phyloP scores from a whole-genome alignment of 768 basidiomycete genomes.

The Obba rivulosa region DNA sequence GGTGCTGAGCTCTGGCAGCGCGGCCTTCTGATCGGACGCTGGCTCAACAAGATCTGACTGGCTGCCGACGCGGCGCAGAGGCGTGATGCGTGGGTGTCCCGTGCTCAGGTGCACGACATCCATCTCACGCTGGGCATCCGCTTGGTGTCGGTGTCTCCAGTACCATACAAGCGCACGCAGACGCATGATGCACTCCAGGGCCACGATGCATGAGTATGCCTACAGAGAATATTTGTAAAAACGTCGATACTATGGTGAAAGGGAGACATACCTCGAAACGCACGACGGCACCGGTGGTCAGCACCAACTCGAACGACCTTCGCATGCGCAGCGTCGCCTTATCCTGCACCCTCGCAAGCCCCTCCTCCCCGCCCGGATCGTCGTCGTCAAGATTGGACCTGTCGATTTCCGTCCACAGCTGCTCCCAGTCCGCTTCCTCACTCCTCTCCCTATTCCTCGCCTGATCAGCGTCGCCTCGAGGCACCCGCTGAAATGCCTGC shows the following conservation, averaged over 20 bases:
- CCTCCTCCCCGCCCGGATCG: slow-evolving; percentile 64
- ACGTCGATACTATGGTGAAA: background rate
- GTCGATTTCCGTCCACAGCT: slow-evolving; percentile 32
- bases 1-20: slow-evolving; percentile 51
- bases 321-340: slow-evolving; percentile 46
- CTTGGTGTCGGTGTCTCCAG: slow-evolving; percentile 73
- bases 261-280: slow-evolving; percentile 66
- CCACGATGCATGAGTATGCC: slow-evolving; percentile 60
- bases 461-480: slow-evolving; percentile 14
- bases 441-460: slow-evolving; percentile 14
- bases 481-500: slow-evolving; percentile 49
- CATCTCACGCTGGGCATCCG: slow-evolving; percentile 79
- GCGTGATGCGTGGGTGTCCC: slow-evolving; percentile 55
- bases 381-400: slow-evolving; percentile 46
- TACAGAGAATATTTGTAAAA: slow-evolving; percentile 22
- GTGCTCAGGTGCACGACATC: slow-evolving; percentile 54
- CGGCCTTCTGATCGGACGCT: slow-evolving; percentile 46
- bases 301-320: slow-evolving; percentile 73
- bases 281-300: slow-evolving; percentile 62
- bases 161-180: slow-evolving; percentile 67
- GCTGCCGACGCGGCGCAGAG: slow-evolving; percentile 39
- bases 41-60: slow-evolving; percentile 38
- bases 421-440: slow-evolving; percentile 27
- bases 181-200: slow-evolving; percentile 81
- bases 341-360: slow-evolving; percentile 33